phyloP scores from a whole-genome alignment of 352 stramenopile genomes.

The Globisporangium paddicum region DNA sequence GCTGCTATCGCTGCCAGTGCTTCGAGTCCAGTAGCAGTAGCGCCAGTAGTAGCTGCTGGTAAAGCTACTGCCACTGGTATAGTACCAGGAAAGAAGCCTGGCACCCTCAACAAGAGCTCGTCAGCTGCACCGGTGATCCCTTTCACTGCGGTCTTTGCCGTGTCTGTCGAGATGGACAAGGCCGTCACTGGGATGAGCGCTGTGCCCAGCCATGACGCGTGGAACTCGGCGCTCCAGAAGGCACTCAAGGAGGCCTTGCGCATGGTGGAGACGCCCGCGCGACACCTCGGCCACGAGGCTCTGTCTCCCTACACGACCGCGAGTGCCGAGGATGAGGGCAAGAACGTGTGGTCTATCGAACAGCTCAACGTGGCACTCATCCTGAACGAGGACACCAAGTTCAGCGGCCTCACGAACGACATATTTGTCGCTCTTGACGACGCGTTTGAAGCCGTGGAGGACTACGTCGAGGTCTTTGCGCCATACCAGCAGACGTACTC shows the following conservation, averaged over 20 bases:
- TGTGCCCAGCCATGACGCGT: slow-evolving; percentile 58
- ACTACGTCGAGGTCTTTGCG: slow-evolving; percentile 89
- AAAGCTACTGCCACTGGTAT: background rate
- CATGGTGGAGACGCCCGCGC: slow-evolving; percentile 85
- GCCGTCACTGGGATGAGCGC: slow-evolving; percentile 34
- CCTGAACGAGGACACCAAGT: slow-evolving; percentile 79
- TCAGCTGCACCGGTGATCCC: slow-evolving; percentile 13
- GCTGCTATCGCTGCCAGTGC: background rate
- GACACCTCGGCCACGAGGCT: slow-evolving; percentile 77
- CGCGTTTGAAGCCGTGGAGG: slow-evolving; percentile 72
- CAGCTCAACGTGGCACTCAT: slow-evolving; percentile 77
- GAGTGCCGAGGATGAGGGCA: slow-evolving; percentile 80
- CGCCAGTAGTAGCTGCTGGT: background rate
- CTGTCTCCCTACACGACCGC: slow-evolving; percentile 75
- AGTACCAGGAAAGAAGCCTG: background rate
- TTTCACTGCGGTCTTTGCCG: slow-evolving; percentile 55
- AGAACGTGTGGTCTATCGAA: slow-evolving; percentile 74
- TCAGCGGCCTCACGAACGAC: slow-evolving; percentile 78
- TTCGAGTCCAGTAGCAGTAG: background rate
- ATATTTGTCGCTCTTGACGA: slow-evolving; percentile 83
- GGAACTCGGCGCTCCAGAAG: slow-evolving; percentile 61
- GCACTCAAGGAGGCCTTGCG: slow-evolving; percentile 82
- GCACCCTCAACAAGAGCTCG: background rate
- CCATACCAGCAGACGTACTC: slow-evolving; percentile 85
- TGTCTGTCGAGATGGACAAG: slow-evolving; percentile 60